These are phyloP conservation scores for Polygonum maritimum DNA, from an alignment of 148 eudicot genomes.

Conservation along the genomic window DNA sequence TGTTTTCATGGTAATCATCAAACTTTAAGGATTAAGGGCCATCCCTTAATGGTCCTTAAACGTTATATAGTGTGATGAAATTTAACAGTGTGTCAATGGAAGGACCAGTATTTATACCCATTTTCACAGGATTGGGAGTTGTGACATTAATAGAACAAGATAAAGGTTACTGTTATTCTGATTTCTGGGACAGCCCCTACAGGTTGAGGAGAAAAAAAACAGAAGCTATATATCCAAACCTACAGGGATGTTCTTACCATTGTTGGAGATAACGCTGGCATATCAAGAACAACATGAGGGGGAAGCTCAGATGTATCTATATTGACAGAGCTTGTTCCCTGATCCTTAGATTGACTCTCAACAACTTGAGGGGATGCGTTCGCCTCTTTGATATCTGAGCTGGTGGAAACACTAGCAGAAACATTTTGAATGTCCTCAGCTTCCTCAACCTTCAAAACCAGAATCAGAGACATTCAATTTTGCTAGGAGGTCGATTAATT, in stretches of 20 bases:
- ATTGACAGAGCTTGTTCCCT: conserved; percentile 33
- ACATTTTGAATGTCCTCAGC: conserved; percentile 56
- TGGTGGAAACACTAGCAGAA: conserved; percentile 40
- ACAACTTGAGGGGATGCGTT: conserved; percentile 23
- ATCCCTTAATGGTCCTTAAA: neutral
- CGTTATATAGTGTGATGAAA: neutral
- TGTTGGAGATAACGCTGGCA: conserved; percentile 97
- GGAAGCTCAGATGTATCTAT: conserved; percentile 59
- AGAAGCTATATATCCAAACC: neutral
- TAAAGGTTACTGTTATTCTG: neutral
- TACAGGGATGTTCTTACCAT: conserved; percentile 41
- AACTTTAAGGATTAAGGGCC: neutral
- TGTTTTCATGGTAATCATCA: neutral
- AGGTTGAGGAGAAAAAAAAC: neutral
- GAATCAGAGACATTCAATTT: neutral
- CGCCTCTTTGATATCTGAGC: conserved; percentile 34
- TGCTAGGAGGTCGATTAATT: neutral
- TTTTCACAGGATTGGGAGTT: neutral
- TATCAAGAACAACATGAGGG: conserved; percentile 68
- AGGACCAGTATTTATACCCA: neutral
- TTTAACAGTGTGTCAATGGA: too few relatives aligned
- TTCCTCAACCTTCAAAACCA: conserved; percentile 66
- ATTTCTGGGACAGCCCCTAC: neutral
- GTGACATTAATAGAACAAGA: neutral
- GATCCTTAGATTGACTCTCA: conserved; percentile 22